Conservation (phyloP, 2,329 filamentous ascomycete genomes). For the Botryotinia convoluta region DNA sequence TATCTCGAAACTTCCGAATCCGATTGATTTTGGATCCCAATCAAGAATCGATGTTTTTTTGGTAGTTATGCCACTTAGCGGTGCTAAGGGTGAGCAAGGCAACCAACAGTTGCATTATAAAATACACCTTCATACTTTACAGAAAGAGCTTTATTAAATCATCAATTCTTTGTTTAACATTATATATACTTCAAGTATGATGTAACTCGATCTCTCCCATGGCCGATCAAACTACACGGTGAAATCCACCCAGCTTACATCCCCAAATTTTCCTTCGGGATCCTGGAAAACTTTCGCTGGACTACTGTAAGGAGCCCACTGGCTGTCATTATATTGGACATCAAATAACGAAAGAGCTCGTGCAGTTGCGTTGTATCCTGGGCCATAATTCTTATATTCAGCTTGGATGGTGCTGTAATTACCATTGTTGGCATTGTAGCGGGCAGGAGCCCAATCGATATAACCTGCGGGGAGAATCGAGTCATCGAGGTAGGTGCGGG, state of each 20-base stretch:
- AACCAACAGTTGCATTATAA: background rate
- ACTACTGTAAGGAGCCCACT: slow-evolving; percentile 26
- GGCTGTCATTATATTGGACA: slow-evolving; percentile 24
- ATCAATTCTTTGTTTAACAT: background rate
- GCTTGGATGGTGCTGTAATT: slow-evolving; percentile 48
- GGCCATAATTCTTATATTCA: slow-evolving; percentile 50
- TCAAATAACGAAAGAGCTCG: slow-evolving; percentile 32
- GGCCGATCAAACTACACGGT: slow-evolving; percentile 17
- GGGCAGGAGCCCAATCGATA: slow-evolving; percentile 45
- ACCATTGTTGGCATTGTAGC: slow-evolving; percentile 28
- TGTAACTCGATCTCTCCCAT: background rate
- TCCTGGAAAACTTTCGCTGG: slow-evolving; percentile 30
- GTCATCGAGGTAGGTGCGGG: slow-evolving; percentile 49
- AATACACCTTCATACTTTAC: background rate
- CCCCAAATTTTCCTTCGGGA: slow-evolving; percentile 28
- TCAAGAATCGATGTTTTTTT: background rate
- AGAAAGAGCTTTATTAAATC: background rate
- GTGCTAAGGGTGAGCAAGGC: background rate
- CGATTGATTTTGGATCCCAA: background rate
- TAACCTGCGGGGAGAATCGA: slow-evolving; percentile 50
- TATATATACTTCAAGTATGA: background rate
- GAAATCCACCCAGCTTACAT: slow-evolving; percentile 32
- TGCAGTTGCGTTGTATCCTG: slow-evolving; percentile 50
- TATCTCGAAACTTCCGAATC: background rate
- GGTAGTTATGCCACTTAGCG: background rate